Conservation (phyloP, 1,139 yeast species). For the Meyerozyma smithsonii region DNA sequence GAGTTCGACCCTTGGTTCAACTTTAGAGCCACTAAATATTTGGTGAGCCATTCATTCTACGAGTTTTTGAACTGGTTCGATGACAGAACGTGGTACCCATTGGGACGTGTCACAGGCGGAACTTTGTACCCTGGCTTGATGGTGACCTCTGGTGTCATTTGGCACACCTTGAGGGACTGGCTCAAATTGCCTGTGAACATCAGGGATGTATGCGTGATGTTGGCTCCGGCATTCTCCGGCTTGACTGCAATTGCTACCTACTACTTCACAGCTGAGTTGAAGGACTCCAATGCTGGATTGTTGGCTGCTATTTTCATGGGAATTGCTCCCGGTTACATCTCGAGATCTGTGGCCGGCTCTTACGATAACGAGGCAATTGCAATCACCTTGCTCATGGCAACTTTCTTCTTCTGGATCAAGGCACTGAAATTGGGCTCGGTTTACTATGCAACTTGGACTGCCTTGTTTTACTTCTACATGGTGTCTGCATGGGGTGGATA, state of each 20-base stretch:
- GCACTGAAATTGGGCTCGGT: constrained; percentile 88
- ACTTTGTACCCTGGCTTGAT: constrained; percentile 96
- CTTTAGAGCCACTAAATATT: constrained; percentile 88
- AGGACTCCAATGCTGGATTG: constrained; percentile 85
- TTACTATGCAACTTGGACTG: constrained; percentile 77
- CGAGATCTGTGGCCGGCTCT: constrained; percentile 97
- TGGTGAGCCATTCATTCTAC: constrained; percentile 78
- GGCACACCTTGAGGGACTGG: constrained; percentile 62
- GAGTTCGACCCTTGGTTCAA: constrained; percentile 99
- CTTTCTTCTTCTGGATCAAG: constrained; percentile 95
- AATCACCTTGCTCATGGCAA: constrained; percentile 89
- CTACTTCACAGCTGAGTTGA: constrained; percentile 83
- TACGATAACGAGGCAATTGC: constrained; percentile 99
- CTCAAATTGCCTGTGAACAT: constrained; percentile 85
- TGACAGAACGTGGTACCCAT: constrained; percentile 98
- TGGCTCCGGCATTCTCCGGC: constrained; percentile 96
- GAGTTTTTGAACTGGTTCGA: constrained; percentile 98
- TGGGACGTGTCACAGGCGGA: constrained; percentile 99
- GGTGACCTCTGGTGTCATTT: constrained; percentile 92
- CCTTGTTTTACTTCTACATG: constrained; percentile 94
- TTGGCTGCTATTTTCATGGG: constrained; percentile 94
- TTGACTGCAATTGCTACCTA: constrained; percentile 92
- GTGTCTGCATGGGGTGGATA: constrained; percentile 99
- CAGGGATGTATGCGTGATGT: constrained; percentile 89
- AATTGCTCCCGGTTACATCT: constrained; percentile 97